Evolutionary conservation across 768 basidiomycete genomes (phyloP).

Genomic region (Lactarius pseudohatsudake): DNA sequence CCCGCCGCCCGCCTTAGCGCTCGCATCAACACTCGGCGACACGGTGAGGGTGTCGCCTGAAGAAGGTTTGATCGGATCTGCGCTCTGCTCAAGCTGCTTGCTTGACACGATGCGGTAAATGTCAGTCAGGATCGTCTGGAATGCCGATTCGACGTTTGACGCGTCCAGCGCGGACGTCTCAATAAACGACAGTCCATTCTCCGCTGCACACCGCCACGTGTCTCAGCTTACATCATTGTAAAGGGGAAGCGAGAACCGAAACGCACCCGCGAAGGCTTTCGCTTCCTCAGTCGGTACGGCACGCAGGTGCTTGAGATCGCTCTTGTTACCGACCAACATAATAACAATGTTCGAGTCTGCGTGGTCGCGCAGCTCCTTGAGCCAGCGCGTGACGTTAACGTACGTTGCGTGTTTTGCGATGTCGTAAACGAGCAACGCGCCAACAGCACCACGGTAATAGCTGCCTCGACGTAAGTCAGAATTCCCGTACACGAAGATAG

Average conservation of each 20-base stretch:
- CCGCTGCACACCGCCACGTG: conserved; percentile 46
- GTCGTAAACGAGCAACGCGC: conserved; percentile 90
- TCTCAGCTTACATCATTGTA: background rate
- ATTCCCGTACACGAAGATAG: conserved; percentile 7
- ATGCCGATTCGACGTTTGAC: conserved; percentile 95
- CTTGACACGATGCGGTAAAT: conserved; percentile 97
- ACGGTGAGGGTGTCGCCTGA: conserved; percentile 85
- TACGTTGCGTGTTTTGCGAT: conserved; percentile 94
- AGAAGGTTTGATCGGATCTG: conserved; percentile 75
- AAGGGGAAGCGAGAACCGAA: background rate
- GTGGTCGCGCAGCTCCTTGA: conserved; percentile 96
- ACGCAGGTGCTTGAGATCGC: conserved; percentile 95
- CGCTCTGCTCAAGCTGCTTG: conserved; percentile 87
- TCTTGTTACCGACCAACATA: conserved; percentile 98
- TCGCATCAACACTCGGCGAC: conserved; percentile 67
- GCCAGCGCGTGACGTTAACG: conserved; percentile 91
- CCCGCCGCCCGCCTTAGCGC: conserved; percentile 53
- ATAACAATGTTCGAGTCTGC: conserved; percentile 92
- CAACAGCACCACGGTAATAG: conserved; percentile 96
- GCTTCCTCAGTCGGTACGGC: conserved; percentile 98
- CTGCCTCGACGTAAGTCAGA: conserved; percentile 40
- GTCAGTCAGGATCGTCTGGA: conserved; percentile 95
- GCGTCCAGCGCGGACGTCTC: conserved; percentile 99
- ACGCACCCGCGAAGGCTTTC: conserved; percentile 82
- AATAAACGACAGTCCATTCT: conserved; percentile 92